Conservation (phyloP, 2,329 filamentous ascomycete genomes). For the Pseudocercospora cruenta region DNA sequence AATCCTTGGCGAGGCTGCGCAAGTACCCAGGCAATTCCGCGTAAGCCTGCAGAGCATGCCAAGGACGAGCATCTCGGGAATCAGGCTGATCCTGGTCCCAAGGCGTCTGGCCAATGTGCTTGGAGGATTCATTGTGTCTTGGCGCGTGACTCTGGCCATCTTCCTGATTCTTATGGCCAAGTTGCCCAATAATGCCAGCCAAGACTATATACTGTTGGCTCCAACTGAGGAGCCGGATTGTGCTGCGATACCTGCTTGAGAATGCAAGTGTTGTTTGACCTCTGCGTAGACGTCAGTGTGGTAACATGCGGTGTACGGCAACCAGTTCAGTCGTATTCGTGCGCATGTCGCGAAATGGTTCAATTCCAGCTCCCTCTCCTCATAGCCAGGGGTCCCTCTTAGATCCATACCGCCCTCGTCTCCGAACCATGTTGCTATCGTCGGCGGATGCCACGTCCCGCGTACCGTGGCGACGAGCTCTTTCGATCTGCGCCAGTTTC, state of each 20-base stretch:
- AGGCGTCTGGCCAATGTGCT: not conserved
- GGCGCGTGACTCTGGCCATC: too few relatives aligned
- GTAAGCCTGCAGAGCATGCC: not conserved
- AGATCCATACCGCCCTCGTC: not conserved
- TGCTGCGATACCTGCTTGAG: not conserved
- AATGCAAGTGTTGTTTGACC: not conserved
- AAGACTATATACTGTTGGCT: not conserved
- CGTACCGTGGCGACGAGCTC: not conserved
- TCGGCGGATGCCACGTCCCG: too few relatives aligned
- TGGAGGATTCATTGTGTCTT: not conserved
- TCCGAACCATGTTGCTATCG: too few relatives aligned
- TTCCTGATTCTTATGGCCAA: not conserved
- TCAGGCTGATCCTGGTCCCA: constrained; percentile 1
- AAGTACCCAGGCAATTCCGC: not conserved
- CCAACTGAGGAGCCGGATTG: not conserved
- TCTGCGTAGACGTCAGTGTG: not conserved
- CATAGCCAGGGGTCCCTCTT: not conserved
- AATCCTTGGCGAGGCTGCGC: constrained; percentile 7
- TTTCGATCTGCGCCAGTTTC: too few relatives aligned
- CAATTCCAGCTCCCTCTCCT: not conserved
- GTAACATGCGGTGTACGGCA: not conserved
- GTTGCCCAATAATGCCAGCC: not conserved
- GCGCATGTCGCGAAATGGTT: not conserved
- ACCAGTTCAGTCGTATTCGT: too few relatives aligned
- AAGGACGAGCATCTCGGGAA: not conserved